phyloP scores from a whole-genome alignment of 352 stramenopile genomes.

The Vaucheria bursata region DNA sequence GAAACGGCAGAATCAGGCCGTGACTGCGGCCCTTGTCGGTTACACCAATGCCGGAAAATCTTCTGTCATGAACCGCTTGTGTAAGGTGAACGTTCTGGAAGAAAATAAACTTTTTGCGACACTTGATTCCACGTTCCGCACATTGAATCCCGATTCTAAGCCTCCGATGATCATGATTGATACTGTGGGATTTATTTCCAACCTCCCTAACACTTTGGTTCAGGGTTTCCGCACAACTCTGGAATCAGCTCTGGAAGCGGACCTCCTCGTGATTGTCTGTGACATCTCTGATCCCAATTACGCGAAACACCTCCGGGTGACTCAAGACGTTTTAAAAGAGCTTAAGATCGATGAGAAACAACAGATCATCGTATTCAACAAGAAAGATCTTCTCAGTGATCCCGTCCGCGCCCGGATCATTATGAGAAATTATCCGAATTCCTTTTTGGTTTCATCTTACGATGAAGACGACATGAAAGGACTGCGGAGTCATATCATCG shows the following conservation, averaged over 20 bases:
- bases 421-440: background rate
- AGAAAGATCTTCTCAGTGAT: background rate
- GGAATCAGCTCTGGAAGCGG: background rate
- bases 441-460: background rate
- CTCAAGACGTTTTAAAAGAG: background rate
- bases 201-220: background rate
- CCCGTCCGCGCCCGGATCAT: background rate
- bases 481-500: background rate
- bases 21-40: background rate
- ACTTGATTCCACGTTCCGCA: background rate
- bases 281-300: slow-evolving; percentile 2
- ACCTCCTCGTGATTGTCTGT: background rate
- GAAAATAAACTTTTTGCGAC: background rate
- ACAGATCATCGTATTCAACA: background rate
- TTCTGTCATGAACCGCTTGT: background rate
- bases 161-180: background rate
- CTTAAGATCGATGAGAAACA: background rate
- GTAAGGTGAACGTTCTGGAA: slow-evolving; percentile 1
- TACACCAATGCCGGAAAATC: background rate
- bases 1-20: background rate
- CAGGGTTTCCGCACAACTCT: background rate
- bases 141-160: background rate
- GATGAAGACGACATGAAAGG: background rate
- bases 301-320: background rate
- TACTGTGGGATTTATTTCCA: background rate